These are phyloP conservation scores for Umbelopsis sp. DNA, from an alignment of 192 early-diverging fungal species.

Conservation along the genomic window DNA sequence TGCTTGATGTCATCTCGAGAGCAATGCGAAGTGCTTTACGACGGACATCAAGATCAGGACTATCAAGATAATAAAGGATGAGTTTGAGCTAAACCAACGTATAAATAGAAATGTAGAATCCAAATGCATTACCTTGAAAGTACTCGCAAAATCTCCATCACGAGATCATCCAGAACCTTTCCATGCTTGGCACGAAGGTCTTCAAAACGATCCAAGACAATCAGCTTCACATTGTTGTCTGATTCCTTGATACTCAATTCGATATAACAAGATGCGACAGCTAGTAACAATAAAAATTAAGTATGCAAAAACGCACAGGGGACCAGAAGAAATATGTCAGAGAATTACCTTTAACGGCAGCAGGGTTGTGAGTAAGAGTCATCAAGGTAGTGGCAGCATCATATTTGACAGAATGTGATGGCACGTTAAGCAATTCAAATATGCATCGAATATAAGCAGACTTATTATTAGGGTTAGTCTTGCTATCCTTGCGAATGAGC, in stretches of 20 bases:
- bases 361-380: constrained; percentile 80
- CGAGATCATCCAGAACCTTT: constrained; percentile 85
- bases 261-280: constrained; percentile 90
- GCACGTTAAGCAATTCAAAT: constrained; percentile 79
- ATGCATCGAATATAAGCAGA: constrained; percentile 92
- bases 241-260: constrained; percentile 89
- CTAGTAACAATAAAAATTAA: constrained; percentile 40
- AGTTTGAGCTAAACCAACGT: neutral
- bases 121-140: constrained; percentile 57
- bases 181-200: constrained; percentile 91
- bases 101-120: constrained; percentile 3
- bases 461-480: constrained; percentile 81
- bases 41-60: constrained; percentile 95
- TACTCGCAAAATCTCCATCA: constrained; percentile 97
- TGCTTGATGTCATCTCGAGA: constrained; percentile 86
- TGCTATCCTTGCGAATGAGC: constrained; percentile 90
- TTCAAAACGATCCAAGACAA: constrained; percentile 88
- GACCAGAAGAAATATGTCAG: neutral
- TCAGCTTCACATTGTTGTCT: constrained; percentile 98
- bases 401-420: constrained; percentile 91
- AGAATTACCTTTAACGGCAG: constrained; percentile 80
- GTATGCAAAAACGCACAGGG: neutral
- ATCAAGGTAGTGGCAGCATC: constrained; percentile 96
- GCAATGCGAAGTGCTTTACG: constrained; percentile 85
- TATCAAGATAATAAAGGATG: constrained; percentile 24